Conservation (phyloP, 306 rosid species). For the Rosa rugosa region DNA sequence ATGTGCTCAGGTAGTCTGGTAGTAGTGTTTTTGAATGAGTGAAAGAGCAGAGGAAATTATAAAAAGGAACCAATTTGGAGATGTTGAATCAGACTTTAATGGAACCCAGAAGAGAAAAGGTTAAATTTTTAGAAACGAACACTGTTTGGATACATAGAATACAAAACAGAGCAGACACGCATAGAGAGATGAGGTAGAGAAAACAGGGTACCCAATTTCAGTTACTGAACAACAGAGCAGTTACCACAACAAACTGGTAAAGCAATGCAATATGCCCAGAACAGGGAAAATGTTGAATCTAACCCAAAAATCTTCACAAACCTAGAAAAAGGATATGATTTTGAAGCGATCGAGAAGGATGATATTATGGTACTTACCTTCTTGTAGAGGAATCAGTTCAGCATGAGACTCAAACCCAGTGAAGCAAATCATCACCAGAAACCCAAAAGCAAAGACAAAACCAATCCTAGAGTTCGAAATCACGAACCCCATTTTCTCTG, state of each 20-base stretch:
- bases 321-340: neutral
- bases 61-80: neutral
- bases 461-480: conserved; percentile 31
- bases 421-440: conserved; percentile 41
- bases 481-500: conserved; percentile 33
- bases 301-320: neutral
- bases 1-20: neutral
- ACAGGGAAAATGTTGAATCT: neutral
- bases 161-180: neutral
- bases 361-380: conserved; percentile 43
- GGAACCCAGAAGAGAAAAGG: neutral
- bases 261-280: neutral
- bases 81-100: neutral
- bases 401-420: conserved; percentile 49
- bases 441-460: conserved; percentile 26
- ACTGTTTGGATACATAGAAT: neutral
- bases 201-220: neutral
- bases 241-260: neutral
- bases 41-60: no score
- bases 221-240: conserved; percentile 10
- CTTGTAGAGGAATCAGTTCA: conserved; percentile 58
- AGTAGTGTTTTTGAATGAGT: neutral
- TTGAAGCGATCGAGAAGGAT: neutral
- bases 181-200: neutral
- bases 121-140: neutral